Evolutionary conservation across 129 eudicot genomes (phyloP), one percentile per base, ranked within the genome.

Genomic region (Mikania micrantha): DNA sequence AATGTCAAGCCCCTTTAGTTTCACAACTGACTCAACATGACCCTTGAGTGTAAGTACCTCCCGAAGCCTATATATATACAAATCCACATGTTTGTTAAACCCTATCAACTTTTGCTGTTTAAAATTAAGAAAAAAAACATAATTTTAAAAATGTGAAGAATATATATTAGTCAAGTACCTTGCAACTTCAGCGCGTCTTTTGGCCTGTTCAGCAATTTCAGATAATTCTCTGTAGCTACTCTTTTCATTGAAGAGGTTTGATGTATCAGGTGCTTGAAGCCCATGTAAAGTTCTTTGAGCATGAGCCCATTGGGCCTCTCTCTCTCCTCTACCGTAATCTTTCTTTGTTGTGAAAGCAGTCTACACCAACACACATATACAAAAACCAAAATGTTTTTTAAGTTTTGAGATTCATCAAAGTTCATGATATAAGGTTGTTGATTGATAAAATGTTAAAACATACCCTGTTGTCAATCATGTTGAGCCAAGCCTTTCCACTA

Each of bases 401-500:
- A 27, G 62, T 56, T 56, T 12, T 56, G 13, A 15, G 13, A 13
- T 56, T 56, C 62, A 27, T 27, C 19, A 27, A 56, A 27, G 38
- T 56, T 56, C 7, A 56, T 12, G 36, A 56, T 16, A 56, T 0
- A 53, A 10, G 17, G 38, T 27, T 56, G 28, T 27, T 27, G 27
- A 27, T 12, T 27, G 19, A 25, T 5, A 8, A 53, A 25, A 53
- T 22, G 3, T 12, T 24, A 8, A 24, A 27, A 56, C 5, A 27
- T 56, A 56, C 62, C 62, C 62, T 88, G 85, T 84, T 85, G 39
- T 88, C 96, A 5, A 85, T 78, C 80, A 88, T 44, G 82, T 63
- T 88, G 69, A 59, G 74, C 96, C 96, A 90, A 25, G 95, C 96
- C 81, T 86, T 83, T 27, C 90, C 90, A 59, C 96, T 90, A 19